phyloP scores from a whole-genome alignment of 2,329 filamentous ascomycete species.

The Cordyceps cicadae region DNA sequence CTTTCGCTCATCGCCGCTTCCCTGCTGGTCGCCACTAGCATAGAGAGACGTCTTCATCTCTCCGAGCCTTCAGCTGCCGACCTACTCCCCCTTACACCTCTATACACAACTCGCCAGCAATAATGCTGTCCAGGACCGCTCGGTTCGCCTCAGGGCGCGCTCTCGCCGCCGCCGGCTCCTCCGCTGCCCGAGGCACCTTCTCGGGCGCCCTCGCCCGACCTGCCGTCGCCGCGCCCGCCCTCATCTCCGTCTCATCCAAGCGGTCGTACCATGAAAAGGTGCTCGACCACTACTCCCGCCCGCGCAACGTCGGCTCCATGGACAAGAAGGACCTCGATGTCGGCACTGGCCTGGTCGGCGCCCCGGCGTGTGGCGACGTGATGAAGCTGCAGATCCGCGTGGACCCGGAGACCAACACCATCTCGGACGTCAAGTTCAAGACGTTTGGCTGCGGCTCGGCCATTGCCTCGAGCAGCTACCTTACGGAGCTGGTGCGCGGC shows the following conservation, averaged over 20 bases:
- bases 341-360: slow-evolving; percentile 84
- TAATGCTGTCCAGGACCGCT: slow-evolving; percentile 41
- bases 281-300: slow-evolving; percentile 43
- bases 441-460: slow-evolving; percentile 92
- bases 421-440: slow-evolving; percentile 95
- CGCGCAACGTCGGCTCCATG: slow-evolving; percentile 49
- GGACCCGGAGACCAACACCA: slow-evolving; percentile 78
- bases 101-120: slow-evolving; percentile 15
- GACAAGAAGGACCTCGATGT: slow-evolving; percentile 73
- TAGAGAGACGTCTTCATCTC: neutral
- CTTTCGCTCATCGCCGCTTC: slow-evolving; percentile 12
- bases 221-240: slow-evolving; percentile 33
- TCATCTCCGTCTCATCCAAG: slow-evolving; percentile 31
- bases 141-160: slow-evolving; percentile 36
- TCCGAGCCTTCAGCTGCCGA: slow-evolving; percentile 8
- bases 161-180: slow-evolving; percentile 29
- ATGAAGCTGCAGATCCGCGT: slow-evolving; percentile 80
- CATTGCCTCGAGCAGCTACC: slow-evolving; percentile 88
- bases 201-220: slow-evolving; percentile 26
- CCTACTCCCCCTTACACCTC: neutral
- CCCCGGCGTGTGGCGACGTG: slow-evolving; percentile 81
- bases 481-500: slow-evolving; percentile 91
- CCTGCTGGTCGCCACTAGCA: slow-evolving; percentile 3
- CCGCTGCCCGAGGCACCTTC: slow-evolving; percentile 21
- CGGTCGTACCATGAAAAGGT: slow-evolving; percentile 48